Base-by-base conservation (phyloP, 2,329 filamentous ascomycete genomes). In the Aspergillus unguis region DNA sequence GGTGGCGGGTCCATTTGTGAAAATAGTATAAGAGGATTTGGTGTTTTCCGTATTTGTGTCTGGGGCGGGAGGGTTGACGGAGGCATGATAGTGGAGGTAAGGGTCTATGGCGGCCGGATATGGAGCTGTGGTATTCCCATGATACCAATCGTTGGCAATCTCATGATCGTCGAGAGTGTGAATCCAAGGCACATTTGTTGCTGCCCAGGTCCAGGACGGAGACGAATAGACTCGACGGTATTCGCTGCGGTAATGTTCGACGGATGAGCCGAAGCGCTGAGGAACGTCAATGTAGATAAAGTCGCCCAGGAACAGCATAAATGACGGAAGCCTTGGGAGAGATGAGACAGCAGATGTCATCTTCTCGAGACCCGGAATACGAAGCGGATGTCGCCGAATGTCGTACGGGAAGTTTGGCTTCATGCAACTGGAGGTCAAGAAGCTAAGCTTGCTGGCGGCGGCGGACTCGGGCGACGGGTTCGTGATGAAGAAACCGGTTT, bases 141-240 rank as follows among this genome's bases (percentile, higher is more conserved):
- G 85, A 29, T 71, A 70, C 91, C 92, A 97, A 72, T 97, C 94
- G 62, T 99, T 97, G 4, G 83, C 82, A 56, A 99, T 96, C 68
- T 99, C 94, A 65, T 99, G 94, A 68, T 99, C 94, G 66, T 99
- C 94, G 5, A 96, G 82, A 2, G 95, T 92, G 65, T 99, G 94
- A 41, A 97, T 90, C 94, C 94, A 99, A 62, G 92, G 95, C n/a
- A 97, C 77, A 45, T 70, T 62, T 26, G 71, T 67, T 26, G 70
- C 65, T 50, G 90, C 85, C 60, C 87, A 76, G 1, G 82, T 54
- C 94, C 94, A 99, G 59, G 96, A 92, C 0, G 92, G 92, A 2
- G 92, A 96, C 0, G 90, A 87, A 66, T 99, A 99, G n/a, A 96
- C 86, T 62, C 95, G 90, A 23, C 92, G 86, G 67, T 99, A 99